Base-by-base conservation (phyloP, 176 grass and related monocot genomes). In the Lolium rigidum region DNA sequence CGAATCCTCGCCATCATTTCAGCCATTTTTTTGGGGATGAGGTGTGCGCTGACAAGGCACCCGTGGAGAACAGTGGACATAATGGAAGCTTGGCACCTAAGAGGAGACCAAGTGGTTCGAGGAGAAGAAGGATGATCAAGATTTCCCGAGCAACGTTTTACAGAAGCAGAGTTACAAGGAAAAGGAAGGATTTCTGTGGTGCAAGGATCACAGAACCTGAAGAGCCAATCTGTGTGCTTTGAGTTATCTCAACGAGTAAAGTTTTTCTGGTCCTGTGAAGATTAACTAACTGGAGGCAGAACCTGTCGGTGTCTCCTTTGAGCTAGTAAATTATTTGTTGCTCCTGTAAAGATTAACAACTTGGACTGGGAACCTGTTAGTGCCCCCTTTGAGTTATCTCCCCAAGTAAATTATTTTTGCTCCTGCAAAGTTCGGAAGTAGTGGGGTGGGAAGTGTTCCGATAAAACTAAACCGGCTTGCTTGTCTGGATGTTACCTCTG, bases 1-100 rank as follows among this genome's bases (percentile, higher is more conserved):
- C 93, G 44, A 88, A 98, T 61, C 95, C 93, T 57, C 74, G 69
- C 6, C 52, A 89, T 52, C 87, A 95, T 77, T 95, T 98, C 57
- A 76, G 44, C 7, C 83, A 88, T 80, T 52, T 93, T 25, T 92
- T 70, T 55, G 83, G 38, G 63, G 73, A 71, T 43, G 66, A 18
- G 54, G 72, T 7, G 72, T 76, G 20, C 57, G 70, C 37, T 44
- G 64, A 89, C 22, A 58, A 18, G 82, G 72, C 50, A 2, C 74
- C 70, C 1, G 16, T 28, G 21, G 79, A 85, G 54, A 90, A 26
- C 61, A 63, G 66, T 11, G 35, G 64, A 68, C 78, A 89, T 82
- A 43, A 60, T 18, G 15, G 61, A 44, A 83, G 73, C 38, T 49
- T 75, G 15, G 85, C 88, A 67, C 75, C 63, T 17, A 85, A 91